Evolutionary conservation across 495 filamentous ascomycete genomes (phyloP).

Genomic region (Letharia lupina): DNA sequence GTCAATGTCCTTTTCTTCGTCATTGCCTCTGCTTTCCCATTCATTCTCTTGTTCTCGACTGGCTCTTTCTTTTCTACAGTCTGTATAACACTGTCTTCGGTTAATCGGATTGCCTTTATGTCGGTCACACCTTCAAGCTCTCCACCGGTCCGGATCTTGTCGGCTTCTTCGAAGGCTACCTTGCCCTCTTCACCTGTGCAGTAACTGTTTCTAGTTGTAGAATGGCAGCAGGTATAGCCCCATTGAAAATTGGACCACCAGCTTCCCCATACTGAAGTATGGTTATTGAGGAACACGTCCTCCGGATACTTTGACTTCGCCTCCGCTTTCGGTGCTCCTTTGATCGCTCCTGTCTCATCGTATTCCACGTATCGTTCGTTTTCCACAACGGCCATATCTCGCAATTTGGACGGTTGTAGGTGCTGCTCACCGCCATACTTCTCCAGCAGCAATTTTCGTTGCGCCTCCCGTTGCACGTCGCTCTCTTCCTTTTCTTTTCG

Average conservation of each 20-base stretch:
- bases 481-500: conserved; percentile 67
- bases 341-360: conserved; percentile 79
- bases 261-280: conserved; percentile 88
- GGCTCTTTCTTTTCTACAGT: conserved; percentile 7
- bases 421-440: conserved; percentile 77
- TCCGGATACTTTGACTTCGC: conserved; percentile 86
- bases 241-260: conserved; percentile 95
- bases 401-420: conserved; percentile 52
- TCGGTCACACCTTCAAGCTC: conserved; percentile 30
- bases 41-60: not conserved
- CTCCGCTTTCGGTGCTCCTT: conserved; percentile 67
- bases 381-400: conserved; percentile 61
- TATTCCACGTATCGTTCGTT: conserved; percentile 93
- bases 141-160: conserved; percentile 47
- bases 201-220: conserved; percentile 88
- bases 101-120: conserved; percentile 28
- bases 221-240: conserved; percentile 97
- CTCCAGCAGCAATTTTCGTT: conserved; percentile 63
- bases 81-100: conserved; percentile 14
- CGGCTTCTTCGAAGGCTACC: conserved; percentile 58
- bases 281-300: conserved; percentile 82
- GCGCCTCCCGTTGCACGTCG: conserved; percentile 56
- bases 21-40: conserved; percentile 27
- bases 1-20: conserved; percentile 48
- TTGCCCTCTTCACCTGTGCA: conserved; percentile 87